These are phyloP conservation scores for Magnolia officinalis DNA, from an alignment of 164 flowering plant genomes.

Conservation along the genomic window DNA sequence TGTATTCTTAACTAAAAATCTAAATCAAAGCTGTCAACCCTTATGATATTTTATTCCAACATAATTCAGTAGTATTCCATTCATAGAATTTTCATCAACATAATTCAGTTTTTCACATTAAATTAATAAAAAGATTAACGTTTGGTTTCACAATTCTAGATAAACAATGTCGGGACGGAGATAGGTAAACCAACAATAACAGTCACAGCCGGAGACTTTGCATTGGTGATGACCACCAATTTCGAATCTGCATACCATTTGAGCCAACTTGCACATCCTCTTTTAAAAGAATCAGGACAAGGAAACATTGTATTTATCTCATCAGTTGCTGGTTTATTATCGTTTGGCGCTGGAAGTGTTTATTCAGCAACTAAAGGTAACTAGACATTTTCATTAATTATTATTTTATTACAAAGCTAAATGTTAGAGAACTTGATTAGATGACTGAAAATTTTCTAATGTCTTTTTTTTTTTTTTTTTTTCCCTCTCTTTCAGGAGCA, in stretches of 20 bases:
- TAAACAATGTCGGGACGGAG: slow-evolving; percentile 46
- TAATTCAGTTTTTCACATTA: too few relatives aligned
- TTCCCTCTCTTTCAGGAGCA: slow-evolving; percentile 46
- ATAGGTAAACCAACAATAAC: slow-evolving; percentile 29
- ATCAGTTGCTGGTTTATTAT: slow-evolving; percentile 32
- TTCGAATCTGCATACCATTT: slow-evolving; percentile 45
- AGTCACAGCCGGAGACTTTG: slow-evolving; percentile 35
- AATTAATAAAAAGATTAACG: too few relatives aligned
- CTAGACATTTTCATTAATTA: too few relatives aligned
- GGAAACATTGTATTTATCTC: slow-evolving; percentile 39
- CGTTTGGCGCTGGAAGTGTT: slow-evolving; percentile 11
- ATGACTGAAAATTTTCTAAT: not conserved
- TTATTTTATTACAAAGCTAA: not conserved
- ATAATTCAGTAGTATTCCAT: too few relatives aligned
- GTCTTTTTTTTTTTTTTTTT: too few relatives aligned
- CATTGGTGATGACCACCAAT: slow-evolving; percentile 35
- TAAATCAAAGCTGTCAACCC: too few relatives aligned
- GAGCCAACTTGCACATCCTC: slow-evolving; percentile 47
- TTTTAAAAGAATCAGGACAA: not conserved
- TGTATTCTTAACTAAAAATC: too few relatives aligned
- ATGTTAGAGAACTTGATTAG: not conserved
- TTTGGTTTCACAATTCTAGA: slow-evolving; percentile 12
- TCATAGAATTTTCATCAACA: too few relatives aligned
- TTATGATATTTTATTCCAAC: too few relatives aligned
- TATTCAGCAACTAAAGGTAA: slow-evolving; percentile 45